phyloP scores from a whole-genome alignment of 2,329 filamentous ascomycete genomes.

The Scedosporium dehoogii region DNA sequence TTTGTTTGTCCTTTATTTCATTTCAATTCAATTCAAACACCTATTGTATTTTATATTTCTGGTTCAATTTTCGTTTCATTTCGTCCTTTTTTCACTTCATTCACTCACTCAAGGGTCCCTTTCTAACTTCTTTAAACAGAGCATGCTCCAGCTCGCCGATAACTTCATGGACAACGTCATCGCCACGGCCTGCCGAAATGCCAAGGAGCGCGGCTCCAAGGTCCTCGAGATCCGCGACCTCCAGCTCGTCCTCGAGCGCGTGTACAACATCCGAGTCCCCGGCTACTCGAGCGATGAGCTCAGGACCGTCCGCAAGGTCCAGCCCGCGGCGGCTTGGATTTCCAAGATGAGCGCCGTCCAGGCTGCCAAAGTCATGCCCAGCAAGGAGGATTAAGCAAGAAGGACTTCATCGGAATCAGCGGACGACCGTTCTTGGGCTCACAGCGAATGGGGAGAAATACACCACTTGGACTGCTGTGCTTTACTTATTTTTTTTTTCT shows the following conservation, averaged over 20 bases:
- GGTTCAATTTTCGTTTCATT: too few species aligned
- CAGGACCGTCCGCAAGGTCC: constrained; percentile 85
- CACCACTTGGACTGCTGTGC: neutral
- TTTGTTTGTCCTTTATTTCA: too few species aligned
- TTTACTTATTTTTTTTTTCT: neutral
- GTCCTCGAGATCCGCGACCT: constrained; percentile 83
- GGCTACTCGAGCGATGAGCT: constrained; percentile 93
- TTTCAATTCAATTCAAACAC: too few species aligned
- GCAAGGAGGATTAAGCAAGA: constrained; percentile 39
- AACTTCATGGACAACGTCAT: constrained; percentile 92
- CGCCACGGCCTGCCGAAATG: constrained; percentile 76
- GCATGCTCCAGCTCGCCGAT: constrained; percentile 79
- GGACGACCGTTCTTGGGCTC: neutral
- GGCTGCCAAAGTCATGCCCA: constrained; percentile 73
- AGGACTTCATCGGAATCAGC: constrained; percentile 24
- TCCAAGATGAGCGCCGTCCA: constrained; percentile 96
- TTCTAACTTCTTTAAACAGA: constrained; percentile 39
- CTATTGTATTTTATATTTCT: too few species aligned
- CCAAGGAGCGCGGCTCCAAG: constrained; percentile 85
- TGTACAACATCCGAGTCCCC: constrained; percentile 85
- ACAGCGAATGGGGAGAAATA: too few species aligned
- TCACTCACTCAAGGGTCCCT: too few species aligned
- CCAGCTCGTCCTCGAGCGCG: constrained; percentile 72
- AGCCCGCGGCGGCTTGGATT: constrained; percentile 81
- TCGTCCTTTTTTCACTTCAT: too few species aligned